Evolutionary conservation across 768 basidiomycete genomes (phyloP), one percentile per base, ranked within the genome.

Genomic region (Tylopilus felleus): DNA sequence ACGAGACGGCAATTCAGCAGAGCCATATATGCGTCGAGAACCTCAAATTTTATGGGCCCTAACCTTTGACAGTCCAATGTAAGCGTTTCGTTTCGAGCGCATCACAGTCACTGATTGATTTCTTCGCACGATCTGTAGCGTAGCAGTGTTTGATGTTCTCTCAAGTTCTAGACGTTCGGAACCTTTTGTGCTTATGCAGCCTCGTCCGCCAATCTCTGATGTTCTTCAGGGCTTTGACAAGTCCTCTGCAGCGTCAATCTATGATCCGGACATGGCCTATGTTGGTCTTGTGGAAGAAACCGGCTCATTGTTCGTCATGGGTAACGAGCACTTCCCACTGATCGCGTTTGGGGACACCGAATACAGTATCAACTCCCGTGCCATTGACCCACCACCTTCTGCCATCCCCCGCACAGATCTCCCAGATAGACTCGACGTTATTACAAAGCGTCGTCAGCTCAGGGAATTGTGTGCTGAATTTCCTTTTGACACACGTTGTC

Each of bases 111-210:
- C 52, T 64, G 33, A 63, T 55, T 58, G 25, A 63, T 14, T 25
- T 50, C 35, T 13, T 49, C 45, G 31, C 29, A 49, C 49, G 23
- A 56, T 22, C 45, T 14, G 39, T 60, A 91, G 92, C 53, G 93
- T 96, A 28, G 90, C 88, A 31, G 77, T 90, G 23, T 90, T 93
- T 61, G 90, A 93, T 64, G 81, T 93, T 42, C 75, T 91, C 6
- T 61, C 71, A n/a, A 68, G 70, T 45, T 56, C 76, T 21, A 66
- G 71, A 17, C 78, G 77, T 17, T 55, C 80, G 59, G 72, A 84
- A 8, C 84, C 93, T 4, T 85, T 96, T 63, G 85, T 92, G 8
- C 82, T 98, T 12, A 83, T 93, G 14, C 95, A 98, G 67, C 94
- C 95, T 13, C 85, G 82, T 1, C 86, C 90, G 0, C 79, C 82